Percentiles rank a stretch among this genome's conserved stretches.
Evolutionary conservation across 768 basidiomycete genomes (phyloP).

Genomic region (Podaxis sp.): DNA sequence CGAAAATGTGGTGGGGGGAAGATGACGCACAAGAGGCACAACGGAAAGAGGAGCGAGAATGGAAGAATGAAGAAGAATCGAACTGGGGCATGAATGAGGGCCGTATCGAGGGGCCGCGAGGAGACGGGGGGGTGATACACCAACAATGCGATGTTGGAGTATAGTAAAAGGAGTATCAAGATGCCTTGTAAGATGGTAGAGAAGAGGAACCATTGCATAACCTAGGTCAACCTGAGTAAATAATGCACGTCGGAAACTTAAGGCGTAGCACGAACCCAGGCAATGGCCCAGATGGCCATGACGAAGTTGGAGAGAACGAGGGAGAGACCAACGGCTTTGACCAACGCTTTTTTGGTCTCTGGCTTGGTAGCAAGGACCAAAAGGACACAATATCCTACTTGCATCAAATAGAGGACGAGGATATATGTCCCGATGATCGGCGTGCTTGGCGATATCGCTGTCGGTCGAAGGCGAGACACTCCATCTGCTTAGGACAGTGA

Average conservation of each 20-base stretch:
- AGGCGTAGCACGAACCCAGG: conserved; percentile 53
- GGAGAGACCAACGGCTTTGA: conserved; percentile 78
- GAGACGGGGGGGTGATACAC: conserved; percentile 66
- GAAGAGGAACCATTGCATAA: conserved; percentile 73
- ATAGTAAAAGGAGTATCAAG: conserved; percentile 68
- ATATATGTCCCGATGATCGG: conserved; percentile 61
- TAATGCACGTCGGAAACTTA: background rate
- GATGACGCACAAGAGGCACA: conserved; percentile 54
- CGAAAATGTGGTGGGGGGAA: background rate
- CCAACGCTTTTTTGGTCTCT: conserved; percentile 79
- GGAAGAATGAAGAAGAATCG: conserved; percentile 65
- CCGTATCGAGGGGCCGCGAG: conserved; percentile 68
- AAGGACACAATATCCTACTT: conserved; percentile 82
- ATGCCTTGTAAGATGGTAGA: conserved; percentile 75
- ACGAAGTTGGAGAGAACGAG: conserved; percentile 79
- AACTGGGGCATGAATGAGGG: conserved; percentile 87
- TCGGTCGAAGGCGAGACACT: conserved; percentile 55
- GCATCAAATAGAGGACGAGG: conserved; percentile 56
- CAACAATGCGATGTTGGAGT: conserved; percentile 77
- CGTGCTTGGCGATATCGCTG: conserved; percentile 70
- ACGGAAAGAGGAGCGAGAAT: conserved; percentile 55
- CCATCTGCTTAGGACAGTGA: conserved; percentile 34
- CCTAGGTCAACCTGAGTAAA: conserved; percentile 33
- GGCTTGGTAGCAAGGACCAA: conserved; percentile 69
- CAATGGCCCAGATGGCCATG: conserved; percentile 78